Evolutionary conservation across 495 filamentous ascomycete species (phyloP), one percentile per base, ranked within the genome.

Genomic region (Endocarpon pusillum): DNA sequence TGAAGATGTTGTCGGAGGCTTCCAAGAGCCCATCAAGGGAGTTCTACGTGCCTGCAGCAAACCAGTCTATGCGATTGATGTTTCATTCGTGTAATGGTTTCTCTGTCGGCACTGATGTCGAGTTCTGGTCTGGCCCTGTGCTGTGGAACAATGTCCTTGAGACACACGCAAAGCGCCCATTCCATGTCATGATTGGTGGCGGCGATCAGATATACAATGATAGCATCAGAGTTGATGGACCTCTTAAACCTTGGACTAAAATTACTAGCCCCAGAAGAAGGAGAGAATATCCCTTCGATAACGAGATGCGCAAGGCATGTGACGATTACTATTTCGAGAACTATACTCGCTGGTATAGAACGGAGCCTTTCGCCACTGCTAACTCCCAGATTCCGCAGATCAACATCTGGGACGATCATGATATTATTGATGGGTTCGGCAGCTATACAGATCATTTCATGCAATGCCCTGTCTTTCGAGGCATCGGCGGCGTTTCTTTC

Each of bases 61-160:
- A 71, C 19, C 75, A 94, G 53, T 86, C 79, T 16, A 93, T 96
- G 85, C 73, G 85, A 41, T 78, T 93, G 39, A 82, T 94, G 66
- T 94, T 96, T 57, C 77, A 92, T 57, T 92, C 82, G 19, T 94
- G 85, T 58, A 96, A 94, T 58, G 87, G 87, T 32, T 94, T 96
- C 55, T 87, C 80, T 26, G 81, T 94, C 18, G 85, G 84, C 30
- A 93, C 83, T 4, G 79, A 94, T 50, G 76, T 86, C 56, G 68
- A 82, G 1, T 77, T 73, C 22, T 94, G 75, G 72, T 70, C 73
- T 28, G 87, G 87, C 0, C 73, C 77, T 7, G 76, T 71, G 12
- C 63, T 94, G 35, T 94, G 87, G 87, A 87, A 91, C 42, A 85
- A 94, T 44, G 86, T 91, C 9, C 52, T 85, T 45, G 67, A 84